Evolutionary conservation across 2,329 filamentous ascomycete genomes (phyloP), one percentile per base, ranked within the genome.

Genomic region (Penicillium thymicola): DNA sequence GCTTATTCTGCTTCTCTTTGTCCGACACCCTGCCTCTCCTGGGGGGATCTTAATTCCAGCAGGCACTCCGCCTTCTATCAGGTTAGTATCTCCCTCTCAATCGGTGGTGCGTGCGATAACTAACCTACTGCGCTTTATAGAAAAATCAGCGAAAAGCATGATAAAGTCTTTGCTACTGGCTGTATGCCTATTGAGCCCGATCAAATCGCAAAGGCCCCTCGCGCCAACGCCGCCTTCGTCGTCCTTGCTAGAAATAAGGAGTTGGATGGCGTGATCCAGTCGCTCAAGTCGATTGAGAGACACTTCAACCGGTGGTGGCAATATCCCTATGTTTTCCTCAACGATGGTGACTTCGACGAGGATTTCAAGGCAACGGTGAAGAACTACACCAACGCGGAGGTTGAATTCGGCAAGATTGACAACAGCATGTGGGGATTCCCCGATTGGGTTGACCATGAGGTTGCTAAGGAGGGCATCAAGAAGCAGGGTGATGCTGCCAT

Each of bases 231-330:
- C 59, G 93, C 91, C 27, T 96, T 99, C 69, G 94, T 99, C 61
- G 92, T 99, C 38, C 83, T 99, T 58, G 94, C 94, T 53, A 83
- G 94, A 67, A 97, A 99, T 73, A 95, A 96, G 81, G 94, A 99
- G 78, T 76, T 99, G 62, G 92, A 96, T 0, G 94, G 94, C 58
- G 94, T 99, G 38, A 85, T 99, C 63, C 91, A 97, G 75, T 97
- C 94, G 10, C 84, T 99, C 74, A 97, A 97, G 79, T 97, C 93
- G 42, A 92, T 99, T 65, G 94, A 99, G 79, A 85, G 94, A 67
- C 94, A 99, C 77, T 99, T 99, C 85, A 99, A 99, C 78, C 86
- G 92, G 65, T 99, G 93, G 92, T 99, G 92, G 74, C 86, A 97
- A 76, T 99, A 99, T 74, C 94, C 94, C 27, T 99, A 97, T 72